Conservation (phyloP, 805 yeast genomes). For the Pichia paraexigua region DNA sequence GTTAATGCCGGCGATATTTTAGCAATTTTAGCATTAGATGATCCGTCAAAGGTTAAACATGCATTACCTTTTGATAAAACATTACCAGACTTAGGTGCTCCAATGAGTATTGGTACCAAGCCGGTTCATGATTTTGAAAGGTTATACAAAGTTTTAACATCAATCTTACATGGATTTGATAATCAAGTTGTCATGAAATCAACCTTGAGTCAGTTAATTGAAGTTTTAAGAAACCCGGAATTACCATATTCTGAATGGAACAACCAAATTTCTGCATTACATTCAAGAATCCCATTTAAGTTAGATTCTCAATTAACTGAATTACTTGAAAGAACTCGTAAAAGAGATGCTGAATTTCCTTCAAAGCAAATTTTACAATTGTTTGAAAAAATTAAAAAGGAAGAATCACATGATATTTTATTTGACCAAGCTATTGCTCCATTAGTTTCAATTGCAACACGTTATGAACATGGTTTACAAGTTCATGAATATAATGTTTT, state of each 20-base stretch:
- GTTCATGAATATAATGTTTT: constrained; percentile 80
- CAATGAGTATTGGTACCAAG: constrained; percentile 74
- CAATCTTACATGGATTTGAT: constrained; percentile 86
- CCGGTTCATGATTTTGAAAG: constrained; percentile 67
- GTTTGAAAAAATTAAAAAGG: constrained; percentile 51
- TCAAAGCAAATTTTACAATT: constrained; percentile 74
- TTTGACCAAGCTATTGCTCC: constrained; percentile 63
- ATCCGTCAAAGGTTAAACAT: constrained; percentile 94
- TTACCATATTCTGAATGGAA: constrained; percentile 94
- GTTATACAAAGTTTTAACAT: constrained; percentile 52
- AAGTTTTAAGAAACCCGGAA: constrained; percentile 66
- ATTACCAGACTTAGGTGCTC: constrained; percentile 80
- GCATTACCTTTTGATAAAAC: constrained; percentile 94
- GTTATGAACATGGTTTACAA: constrained; percentile 66
- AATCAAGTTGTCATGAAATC: constrained; percentile 90
- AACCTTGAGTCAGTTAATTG: constrained; percentile 65
- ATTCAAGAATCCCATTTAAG: constrained; percentile 76
- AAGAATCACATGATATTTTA: constrained; percentile 39
- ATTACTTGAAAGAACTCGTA: constrained; percentile 55
- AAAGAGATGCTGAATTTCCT: constrained; percentile 82
- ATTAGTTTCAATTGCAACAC: constrained; percentile 56
- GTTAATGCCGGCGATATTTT: constrained; percentile 94
- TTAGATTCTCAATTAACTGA: constrained; percentile 61
- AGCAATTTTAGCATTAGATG: constrained; percentile 91
- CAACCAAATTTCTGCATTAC: constrained; percentile 79